Conservation (phyloP, 306 rosid genomes). For the Pterocarpus macrocarpus region DNA sequence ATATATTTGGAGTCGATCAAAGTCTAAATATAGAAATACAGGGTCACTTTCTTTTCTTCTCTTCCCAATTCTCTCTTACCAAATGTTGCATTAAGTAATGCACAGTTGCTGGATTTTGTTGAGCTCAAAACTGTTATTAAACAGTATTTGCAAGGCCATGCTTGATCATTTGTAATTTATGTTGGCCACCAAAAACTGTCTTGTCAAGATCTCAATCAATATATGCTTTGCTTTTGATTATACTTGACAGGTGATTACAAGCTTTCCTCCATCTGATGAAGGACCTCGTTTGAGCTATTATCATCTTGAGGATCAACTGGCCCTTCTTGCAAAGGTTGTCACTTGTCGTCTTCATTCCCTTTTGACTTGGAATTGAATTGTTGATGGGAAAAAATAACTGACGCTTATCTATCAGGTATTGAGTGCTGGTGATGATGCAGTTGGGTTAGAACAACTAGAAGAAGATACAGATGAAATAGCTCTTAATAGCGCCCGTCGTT, state of each 20-base stretch:
- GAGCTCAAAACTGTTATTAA: slow-evolving; percentile 1
- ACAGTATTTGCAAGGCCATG: slow-evolving; percentile 13
- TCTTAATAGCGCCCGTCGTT: slow-evolving; percentile 73
- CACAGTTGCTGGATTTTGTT: slow-evolving; percentile 25
- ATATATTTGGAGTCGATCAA: slow-evolving; percentile 11
- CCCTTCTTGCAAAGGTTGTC: slow-evolving; percentile 84
- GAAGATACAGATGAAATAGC: slow-evolving; percentile 93
- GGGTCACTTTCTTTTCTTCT: slow-evolving; percentile 5
- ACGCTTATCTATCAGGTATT: slow-evolving; percentile 64
- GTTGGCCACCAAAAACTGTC: slow-evolving; percentile 27
- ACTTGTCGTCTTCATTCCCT: slow-evolving; percentile 8
- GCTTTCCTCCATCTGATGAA: slow-evolving; percentile 91
- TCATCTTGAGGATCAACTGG: slow-evolving; percentile 81
- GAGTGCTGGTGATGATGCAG: slow-evolving; percentile 90
- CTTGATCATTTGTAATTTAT: slow-evolving; percentile 32
- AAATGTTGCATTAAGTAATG: slow-evolving; percentile 5
- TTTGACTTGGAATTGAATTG: slow-evolving; percentile 29
- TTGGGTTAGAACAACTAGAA: slow-evolving; percentile 91
- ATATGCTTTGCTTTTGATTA: slow-evolving; percentile 30
- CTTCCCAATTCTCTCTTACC: not conserved
- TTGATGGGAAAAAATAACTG: slow-evolving; percentile 37
- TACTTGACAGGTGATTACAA: slow-evolving; percentile 83
- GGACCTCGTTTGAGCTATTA: slow-evolving; percentile 80
- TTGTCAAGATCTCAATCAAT: slow-evolving; percentile 26
- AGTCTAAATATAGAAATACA: not conserved